phyloP scores from a whole-genome alignment of 305 asterid species.

The Coffea humblotiana region DNA sequence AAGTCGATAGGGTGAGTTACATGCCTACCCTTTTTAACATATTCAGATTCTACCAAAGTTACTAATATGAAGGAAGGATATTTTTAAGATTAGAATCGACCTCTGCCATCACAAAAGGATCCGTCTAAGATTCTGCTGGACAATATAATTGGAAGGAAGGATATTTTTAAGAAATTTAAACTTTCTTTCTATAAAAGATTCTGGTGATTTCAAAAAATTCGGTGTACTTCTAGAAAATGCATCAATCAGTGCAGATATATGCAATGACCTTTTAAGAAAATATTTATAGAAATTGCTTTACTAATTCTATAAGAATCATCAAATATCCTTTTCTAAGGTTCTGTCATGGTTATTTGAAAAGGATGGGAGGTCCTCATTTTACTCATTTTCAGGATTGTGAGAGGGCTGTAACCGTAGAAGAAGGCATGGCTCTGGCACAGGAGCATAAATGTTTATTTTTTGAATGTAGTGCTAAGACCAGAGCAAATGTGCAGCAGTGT shows the following conservation, averaged over 20 bases:
- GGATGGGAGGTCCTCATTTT: not conserved
- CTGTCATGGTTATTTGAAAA: not conserved
- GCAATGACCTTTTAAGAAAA: not conserved
- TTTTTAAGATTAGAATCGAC: not conserved
- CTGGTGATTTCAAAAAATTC: not conserved
- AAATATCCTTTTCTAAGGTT: not conserved
- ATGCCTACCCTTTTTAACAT: constrained; percentile 1
- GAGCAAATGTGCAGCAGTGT: constrained; percentile 70
- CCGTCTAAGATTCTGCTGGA: not conserved
- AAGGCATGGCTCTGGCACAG: constrained; percentile 73
- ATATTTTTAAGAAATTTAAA: not conserved
- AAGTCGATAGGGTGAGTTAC: constrained; percentile 75
- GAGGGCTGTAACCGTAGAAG: constrained; percentile 74
- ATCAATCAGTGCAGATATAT: not conserved
- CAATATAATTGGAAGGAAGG: not conserved
- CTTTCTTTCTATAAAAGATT: not conserved
- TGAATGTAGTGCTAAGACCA: constrained; percentile 90
- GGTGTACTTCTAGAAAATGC: not conserved
- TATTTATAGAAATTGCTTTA: not conserved
- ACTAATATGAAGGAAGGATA: not conserved
- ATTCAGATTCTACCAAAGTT: not conserved
- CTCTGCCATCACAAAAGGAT: not conserved
- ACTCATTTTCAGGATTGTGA: constrained; percentile 62
- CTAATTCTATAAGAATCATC: not conserved
- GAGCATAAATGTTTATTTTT: constrained; percentile 63